Evolutionary conservation across 148 eudicot genomes (phyloP).

Genomic region (Diospyros kaki): DNA sequence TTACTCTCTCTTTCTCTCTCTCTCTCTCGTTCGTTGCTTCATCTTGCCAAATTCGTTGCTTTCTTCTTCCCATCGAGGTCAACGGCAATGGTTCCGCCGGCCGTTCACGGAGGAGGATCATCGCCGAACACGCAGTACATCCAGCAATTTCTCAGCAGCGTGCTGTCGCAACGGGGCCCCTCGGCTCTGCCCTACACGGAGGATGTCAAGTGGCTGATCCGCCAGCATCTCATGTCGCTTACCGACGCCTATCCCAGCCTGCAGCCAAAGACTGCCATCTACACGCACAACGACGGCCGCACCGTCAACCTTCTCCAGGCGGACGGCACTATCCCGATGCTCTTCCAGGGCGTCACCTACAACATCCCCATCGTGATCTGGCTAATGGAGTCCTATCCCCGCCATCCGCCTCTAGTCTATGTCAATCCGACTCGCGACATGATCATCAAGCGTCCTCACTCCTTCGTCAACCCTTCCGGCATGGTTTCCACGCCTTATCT

Average conservation of each 20-base stretch:
- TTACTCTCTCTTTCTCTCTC: not conserved
- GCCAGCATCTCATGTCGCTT: conserved; percentile 69
- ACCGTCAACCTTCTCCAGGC: conserved; percentile 73
- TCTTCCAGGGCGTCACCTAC: conserved; percentile 54
- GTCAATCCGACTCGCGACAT: conserved; percentile 89
- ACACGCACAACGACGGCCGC: conserved; percentile 95
- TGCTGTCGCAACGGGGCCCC: conserved; percentile 88
- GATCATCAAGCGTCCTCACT: conserved; percentile 76
- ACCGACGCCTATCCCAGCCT: conserved; percentile 61
- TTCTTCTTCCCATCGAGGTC: not conserved
- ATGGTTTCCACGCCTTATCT: conserved; percentile 65
- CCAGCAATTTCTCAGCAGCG: conserved; percentile 75
- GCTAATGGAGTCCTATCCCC: conserved; percentile 81
- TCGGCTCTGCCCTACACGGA: conserved; percentile 72
- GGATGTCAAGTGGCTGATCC: conserved; percentile 84
- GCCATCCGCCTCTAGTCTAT: conserved; percentile 66
- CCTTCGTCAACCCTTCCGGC: conserved; percentile 70
- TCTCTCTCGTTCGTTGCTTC: not conserved
- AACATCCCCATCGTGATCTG: conserved; percentile 81
- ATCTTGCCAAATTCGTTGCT: too few relatives aligned
- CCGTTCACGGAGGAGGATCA: not conserved
- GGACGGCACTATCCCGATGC: conserved; percentile 85
- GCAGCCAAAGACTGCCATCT: conserved; percentile 64
- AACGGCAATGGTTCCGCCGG: not conserved
- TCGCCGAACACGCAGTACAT: conserved; percentile 24